Evolutionary conservation across 768 basidiomycete species (phyloP), one percentile per base, ranked within the genome.

Genomic region (Gautieria morchelliformis): DNA sequence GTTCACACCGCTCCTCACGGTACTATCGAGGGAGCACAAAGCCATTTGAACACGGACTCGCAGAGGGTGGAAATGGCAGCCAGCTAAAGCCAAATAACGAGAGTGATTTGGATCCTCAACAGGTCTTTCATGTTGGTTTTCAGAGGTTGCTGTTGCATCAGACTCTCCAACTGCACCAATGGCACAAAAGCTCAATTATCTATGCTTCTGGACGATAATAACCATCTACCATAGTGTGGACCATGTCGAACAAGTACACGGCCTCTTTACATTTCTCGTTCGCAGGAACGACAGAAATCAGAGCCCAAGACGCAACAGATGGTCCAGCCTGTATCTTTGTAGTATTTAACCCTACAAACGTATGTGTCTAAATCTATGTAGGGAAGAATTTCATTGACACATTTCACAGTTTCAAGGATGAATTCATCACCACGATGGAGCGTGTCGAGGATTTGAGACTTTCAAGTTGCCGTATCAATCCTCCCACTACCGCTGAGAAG

Each of bases 181-280:
- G n/a, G n/a, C n/a, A n/a, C n/a, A n/a, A n/a, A n/a, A n/a, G n/a
- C n/a, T n/a, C n/a, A n/a, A n/a, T n/a, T n/a, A n/a, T n/a, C n/a
- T n/a, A n/a, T n/a, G n/a, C n/a, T n/a, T n/a, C n/a, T n/a, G n/a
- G n/a, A n/a, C n/a, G 60, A 59, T 20, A 19, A n/a, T 10, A 60
- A 56, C 27, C 60, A 50, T 27, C 69, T 87, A 33, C 83, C n/a
- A n/a, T n/a, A n/a, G n/a, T 85, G 10, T 91, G 87, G 88, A 85
- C 79, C 42, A 86, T 91, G 60, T 69, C 71, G 52, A 91, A 91
- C 73, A 84, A 80, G 67, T 93, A 93, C 69, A 79, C 79, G 14
- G 90, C 89, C 1, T 74, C 78, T 58, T 85, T 93, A 7, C 81
- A 83, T 59, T 90, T 92, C 65, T 71, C 80, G 35, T 71, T 76